These are phyloP conservation scores for Pleurotus citrinopileatus DNA, from an alignment of 768 basidiomycete species.

Conservation along the genomic window DNA sequence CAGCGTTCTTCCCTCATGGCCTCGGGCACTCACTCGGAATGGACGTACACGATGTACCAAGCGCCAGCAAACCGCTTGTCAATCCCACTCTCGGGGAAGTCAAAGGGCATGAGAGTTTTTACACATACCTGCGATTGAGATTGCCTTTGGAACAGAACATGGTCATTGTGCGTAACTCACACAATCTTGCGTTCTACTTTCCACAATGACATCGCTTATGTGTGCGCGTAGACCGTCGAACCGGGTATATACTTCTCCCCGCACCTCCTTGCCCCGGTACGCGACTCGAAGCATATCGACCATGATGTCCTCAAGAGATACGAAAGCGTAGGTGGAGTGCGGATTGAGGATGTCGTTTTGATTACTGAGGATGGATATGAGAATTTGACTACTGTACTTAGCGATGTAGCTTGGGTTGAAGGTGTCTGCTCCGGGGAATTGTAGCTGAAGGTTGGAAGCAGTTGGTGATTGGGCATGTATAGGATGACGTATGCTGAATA, in stretches of 20 bases:
- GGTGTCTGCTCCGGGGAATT: slow-evolving; percentile 68
- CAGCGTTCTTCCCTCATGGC: slow-evolving; percentile 95
- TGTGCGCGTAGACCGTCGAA: slow-evolving; percentile 69
- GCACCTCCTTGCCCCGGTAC: slow-evolving; percentile 64
- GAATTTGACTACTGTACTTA: slow-evolving; percentile 83
- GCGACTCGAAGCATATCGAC: slow-evolving; percentile 65
- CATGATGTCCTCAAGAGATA: slow-evolving; percentile 67
- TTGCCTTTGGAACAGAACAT: slow-evolving; percentile 72
- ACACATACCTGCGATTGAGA: slow-evolving; percentile 77
- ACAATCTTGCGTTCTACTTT: slow-evolving; percentile 5
- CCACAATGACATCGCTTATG: neutral
- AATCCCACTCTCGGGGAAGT: slow-evolving; percentile 48
- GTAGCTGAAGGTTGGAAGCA: slow-evolving; percentile 14
- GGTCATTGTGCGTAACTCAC: slow-evolving; percentile 68
- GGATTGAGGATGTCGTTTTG: slow-evolving; percentile 90
- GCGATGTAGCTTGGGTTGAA: slow-evolving; percentile 84
- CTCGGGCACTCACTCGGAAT: slow-evolving; percentile 88
- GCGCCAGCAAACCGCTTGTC: slow-evolving; percentile 67
- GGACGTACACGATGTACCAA: slow-evolving; percentile 92
- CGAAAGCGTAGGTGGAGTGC: slow-evolving; percentile 82
- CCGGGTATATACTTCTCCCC: slow-evolving; percentile 88
- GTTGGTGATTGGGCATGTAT: no score
- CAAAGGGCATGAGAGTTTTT: slow-evolving; percentile 60
- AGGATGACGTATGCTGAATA: no score
- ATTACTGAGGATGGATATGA: slow-evolving; percentile 73